phyloP scores from a whole-genome alignment of 2,329 filamentous ascomycete species.

The Neonectria magnoliae region DNA sequence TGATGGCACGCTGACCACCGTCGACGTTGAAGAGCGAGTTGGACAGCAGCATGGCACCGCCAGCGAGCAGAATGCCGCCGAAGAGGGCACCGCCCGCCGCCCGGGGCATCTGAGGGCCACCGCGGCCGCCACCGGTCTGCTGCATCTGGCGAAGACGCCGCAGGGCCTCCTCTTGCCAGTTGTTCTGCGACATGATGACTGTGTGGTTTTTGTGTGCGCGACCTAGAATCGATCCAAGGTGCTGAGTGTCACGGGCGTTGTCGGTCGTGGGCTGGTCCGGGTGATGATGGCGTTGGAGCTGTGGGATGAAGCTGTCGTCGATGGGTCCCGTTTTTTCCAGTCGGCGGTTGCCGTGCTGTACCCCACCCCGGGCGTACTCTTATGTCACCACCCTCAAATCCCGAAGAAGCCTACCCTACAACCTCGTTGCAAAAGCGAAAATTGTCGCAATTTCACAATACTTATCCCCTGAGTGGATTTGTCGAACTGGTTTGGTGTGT shows the following conservation, averaged over 20 bases:
- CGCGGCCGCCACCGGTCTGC: conserved; percentile 54
- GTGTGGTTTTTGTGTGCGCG: conserved; percentile 16
- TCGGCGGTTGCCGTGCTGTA: conserved; percentile 33
- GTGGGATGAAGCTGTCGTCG: conserved; percentile 40
- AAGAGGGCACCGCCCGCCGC: conserved; percentile 53
- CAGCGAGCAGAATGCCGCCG: conserved; percentile 56
- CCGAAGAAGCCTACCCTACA: conserved; percentile 4
- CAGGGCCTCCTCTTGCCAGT: conserved; percentile 62
- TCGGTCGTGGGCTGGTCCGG: conserved; percentile 29
- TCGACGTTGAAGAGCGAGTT: conserved; percentile 84
- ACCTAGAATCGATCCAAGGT: conserved; percentile 26
- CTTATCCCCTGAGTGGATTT: background rate
- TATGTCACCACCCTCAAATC: conserved; percentile 2
- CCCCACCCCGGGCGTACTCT: conserved; percentile 16
- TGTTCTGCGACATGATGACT: conserved; percentile 48
- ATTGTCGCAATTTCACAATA: background rate
- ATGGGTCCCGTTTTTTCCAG: conserved; percentile 41
- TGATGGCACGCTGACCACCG: conserved; percentile 98
- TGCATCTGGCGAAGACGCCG: conserved; percentile 61
- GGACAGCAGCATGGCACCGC: conserved; percentile 62
- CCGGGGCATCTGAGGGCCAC: conserved; percentile 55
- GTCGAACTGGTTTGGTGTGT: background rate
- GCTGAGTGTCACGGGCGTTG: conserved; percentile 10
- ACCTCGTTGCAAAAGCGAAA: background rate
- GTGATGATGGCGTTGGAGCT: conserved; percentile 41